Percentiles rank a stretch among this genome's conserved stretches.
Conservation (phyloP, 208 protist genomes). For the Sergeia podlipaevii region DNA sequence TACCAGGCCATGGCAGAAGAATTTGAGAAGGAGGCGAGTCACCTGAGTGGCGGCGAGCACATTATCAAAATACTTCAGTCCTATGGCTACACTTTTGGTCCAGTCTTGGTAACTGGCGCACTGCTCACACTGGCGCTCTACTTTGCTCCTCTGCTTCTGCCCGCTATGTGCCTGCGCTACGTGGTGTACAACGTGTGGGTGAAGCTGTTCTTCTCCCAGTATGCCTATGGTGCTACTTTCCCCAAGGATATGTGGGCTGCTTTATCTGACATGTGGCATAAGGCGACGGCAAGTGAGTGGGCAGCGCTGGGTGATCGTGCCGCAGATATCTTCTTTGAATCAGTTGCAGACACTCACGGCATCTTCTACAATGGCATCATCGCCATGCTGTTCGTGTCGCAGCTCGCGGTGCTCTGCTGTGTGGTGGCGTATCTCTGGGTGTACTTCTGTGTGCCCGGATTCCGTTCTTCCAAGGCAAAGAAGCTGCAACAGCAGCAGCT, state of each 20-base stretch:
- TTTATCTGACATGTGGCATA: conserved; percentile 9
- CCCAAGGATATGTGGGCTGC: conserved; percentile 22
- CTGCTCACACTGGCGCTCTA: conserved; percentile 19
- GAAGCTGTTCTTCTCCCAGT: conserved; percentile 59
- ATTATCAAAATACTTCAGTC: neutral
- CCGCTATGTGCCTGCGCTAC: conserved; percentile 26
- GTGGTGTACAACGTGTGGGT: conserved; percentile 60
- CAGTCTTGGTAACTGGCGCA: conserved; percentile 20
- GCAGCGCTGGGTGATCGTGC: conserved; percentile 10
- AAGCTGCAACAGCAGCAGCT: no score
- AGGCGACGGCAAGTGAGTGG: conserved; percentile 28
- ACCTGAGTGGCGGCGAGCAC: neutral
- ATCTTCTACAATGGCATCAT: conserved; percentile 56
- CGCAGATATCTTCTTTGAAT: conserved; percentile 19
- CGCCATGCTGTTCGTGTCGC: conserved; percentile 21
- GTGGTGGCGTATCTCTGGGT: neutral
- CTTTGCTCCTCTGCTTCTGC: conserved; percentile 31
- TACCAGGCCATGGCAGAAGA: conserved; percentile 9
- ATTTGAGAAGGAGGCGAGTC: conserved; percentile 10
- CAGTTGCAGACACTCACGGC: conserved; percentile 18
- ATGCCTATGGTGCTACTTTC: conserved; percentile 40
- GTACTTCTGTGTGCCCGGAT: neutral
- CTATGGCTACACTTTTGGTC: conserved; percentile 22
- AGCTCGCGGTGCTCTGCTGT: conserved; percentile 18
- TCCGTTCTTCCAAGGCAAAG: neutral